A percentile compares a stretch with the other conserved stretches of the same genome.
phyloP scores from a whole-genome alignment of 2,329 filamentous ascomycete genomes.

The Immersiporthe knoxdaviesiana region DNA sequence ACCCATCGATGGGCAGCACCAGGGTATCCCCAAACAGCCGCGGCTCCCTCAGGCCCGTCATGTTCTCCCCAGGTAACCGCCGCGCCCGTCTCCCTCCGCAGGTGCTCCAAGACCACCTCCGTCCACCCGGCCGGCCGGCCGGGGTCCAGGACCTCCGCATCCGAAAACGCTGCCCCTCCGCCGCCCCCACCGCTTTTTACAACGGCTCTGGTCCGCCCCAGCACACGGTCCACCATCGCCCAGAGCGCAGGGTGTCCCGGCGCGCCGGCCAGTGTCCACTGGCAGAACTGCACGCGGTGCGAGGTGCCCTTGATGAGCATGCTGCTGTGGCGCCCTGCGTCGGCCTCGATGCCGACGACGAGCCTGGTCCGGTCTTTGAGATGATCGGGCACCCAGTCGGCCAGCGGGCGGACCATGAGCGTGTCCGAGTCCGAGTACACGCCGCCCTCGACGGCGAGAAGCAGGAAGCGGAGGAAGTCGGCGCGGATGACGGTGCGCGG shows the following conservation, averaged over 20 bases:
- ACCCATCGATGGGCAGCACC: slow-evolving; percentile 33
- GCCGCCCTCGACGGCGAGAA: slow-evolving; percentile 41
- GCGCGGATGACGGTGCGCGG: slow-evolving; percentile 26
- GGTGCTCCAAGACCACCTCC: slow-evolving; percentile 19
- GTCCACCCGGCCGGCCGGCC: slow-evolving; percentile 29
- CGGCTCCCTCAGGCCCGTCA: slow-evolving; percentile 31
- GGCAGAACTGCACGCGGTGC: slow-evolving; percentile 40
- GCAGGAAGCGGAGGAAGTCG: slow-evolving; percentile 38
- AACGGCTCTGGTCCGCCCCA: slow-evolving; percentile 21
- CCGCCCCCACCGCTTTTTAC: not conserved
- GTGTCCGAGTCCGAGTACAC: slow-evolving; percentile 65
- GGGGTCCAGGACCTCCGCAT: slow-evolving; percentile 23
- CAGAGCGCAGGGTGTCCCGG: slow-evolving; percentile 38
- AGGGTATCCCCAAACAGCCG: slow-evolving; percentile 32
- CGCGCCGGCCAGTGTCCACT: slow-evolving; percentile 42
- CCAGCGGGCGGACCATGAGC: slow-evolving; percentile 54
- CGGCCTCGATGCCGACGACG: slow-evolving; percentile 41
- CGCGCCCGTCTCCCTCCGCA: slow-evolving; percentile 27
- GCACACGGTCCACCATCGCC: slow-evolving; percentile 36
- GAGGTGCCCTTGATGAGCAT: slow-evolving; percentile 33
- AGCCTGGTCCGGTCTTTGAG: slow-evolving; percentile 32
- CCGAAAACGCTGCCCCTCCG: slow-evolving; percentile 31
- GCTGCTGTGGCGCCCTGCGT: slow-evolving; percentile 27
- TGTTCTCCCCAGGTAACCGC: slow-evolving; percentile 8
- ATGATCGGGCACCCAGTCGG: slow-evolving; percentile 37